phyloP scores from a whole-genome alignment of 2,329 filamentous ascomycete genomes.

The Lasiodiplodia gonubiensis region DNA sequence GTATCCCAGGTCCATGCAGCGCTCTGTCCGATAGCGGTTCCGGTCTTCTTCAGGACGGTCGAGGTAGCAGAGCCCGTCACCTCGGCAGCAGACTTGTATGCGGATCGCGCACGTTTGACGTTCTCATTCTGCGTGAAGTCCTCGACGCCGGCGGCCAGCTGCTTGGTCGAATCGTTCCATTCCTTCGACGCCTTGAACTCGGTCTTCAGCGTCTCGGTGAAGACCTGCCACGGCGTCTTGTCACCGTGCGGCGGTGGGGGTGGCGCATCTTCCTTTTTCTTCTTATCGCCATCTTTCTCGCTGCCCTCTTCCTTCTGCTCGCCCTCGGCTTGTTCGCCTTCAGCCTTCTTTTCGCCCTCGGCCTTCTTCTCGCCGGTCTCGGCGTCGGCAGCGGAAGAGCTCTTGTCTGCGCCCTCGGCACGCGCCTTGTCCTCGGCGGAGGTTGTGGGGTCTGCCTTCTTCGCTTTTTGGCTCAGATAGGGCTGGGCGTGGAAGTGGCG shows the following conservation, averaged over 20 bases:
- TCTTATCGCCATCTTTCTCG: conserved; percentile 52
- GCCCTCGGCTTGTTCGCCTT: conserved; percentile 54
- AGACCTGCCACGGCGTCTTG: conserved; percentile 98
- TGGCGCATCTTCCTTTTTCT: conserved; percentile 64
- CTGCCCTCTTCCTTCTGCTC: conserved; percentile 55
- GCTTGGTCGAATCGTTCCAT: conserved; percentile 99
- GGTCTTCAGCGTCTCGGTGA: conserved; percentile 90
- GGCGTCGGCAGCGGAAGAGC: conserved; percentile 45
- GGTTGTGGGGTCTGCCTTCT: conserved; percentile 34
- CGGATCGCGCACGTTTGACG: conserved; percentile 82
- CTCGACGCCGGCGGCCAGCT: conserved; percentile 84
- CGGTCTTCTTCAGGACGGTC: conserved; percentile 83
- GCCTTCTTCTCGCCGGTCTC: conserved; percentile 41
- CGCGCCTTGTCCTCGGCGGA: conserved; percentile 38
- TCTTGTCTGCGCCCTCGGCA: conserved; percentile 39
- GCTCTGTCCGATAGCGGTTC: conserved; percentile 84
- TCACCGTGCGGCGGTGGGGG: conserved; percentile 96
- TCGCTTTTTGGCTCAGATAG: conserved; percentile 41
- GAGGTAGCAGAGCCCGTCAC: conserved; percentile 80
- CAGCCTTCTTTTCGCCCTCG: conserved; percentile 49
- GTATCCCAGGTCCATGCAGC: conserved; percentile 98
- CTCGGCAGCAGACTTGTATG: conserved; percentile 84
- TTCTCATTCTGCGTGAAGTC: conserved; percentile 93
- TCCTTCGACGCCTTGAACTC: conserved; percentile 98
- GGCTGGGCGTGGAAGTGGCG: conserved; percentile 53